Conservation (phyloP, 2,329 filamentous ascomycete genomes). For the Ceratocystiopsis brevicomis region DNA sequence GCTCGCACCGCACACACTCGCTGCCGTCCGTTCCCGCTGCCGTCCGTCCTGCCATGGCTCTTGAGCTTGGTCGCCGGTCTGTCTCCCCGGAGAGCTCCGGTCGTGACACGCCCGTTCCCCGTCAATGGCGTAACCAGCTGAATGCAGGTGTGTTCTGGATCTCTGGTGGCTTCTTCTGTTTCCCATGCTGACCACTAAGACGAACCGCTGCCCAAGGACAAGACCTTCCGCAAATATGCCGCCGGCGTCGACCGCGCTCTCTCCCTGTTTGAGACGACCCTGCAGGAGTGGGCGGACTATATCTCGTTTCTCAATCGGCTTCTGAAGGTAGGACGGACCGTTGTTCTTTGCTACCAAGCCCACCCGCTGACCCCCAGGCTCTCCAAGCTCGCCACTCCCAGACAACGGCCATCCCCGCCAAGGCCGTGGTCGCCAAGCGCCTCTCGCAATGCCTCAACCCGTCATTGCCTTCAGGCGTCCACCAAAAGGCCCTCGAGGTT, state of each 20-base stretch:
- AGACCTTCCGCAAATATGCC: constrained; percentile 72
- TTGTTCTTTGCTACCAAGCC: background rate
- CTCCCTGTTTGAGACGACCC: constrained; percentile 72
- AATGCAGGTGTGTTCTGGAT: constrained; percentile 41
- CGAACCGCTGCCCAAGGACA: constrained; percentile 39
- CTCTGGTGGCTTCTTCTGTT: background rate
- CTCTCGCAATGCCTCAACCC: constrained; percentile 91
- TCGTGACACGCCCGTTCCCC: constrained; percentile 53
- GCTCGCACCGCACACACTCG: background rate
- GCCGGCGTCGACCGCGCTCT: constrained; percentile 73
- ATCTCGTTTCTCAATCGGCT: constrained; percentile 89
- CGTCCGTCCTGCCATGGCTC: constrained; percentile 30
- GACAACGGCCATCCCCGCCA: constrained; percentile 58
- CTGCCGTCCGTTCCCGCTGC: background rate
- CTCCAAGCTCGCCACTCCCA: constrained; percentile 68
- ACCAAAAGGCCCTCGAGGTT: constrained; percentile 91
- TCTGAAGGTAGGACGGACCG: constrained; percentile 46
- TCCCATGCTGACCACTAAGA: constrained; percentile 20
- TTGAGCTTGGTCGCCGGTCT: constrained; percentile 41
- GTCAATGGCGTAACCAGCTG: constrained; percentile 59
- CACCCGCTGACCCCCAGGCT: constrained; percentile 36
- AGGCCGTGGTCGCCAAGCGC: constrained; percentile 67
- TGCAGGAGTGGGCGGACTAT: constrained; percentile 99
- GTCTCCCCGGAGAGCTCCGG: constrained; percentile 70
- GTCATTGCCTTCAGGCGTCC: constrained; percentile 80